A percentile compares a stretch with the other conserved stretches of the same genome.
Conservation (phyloP, 768 basidiomycete genomes). For the Phylloporus scabripes region DNA sequence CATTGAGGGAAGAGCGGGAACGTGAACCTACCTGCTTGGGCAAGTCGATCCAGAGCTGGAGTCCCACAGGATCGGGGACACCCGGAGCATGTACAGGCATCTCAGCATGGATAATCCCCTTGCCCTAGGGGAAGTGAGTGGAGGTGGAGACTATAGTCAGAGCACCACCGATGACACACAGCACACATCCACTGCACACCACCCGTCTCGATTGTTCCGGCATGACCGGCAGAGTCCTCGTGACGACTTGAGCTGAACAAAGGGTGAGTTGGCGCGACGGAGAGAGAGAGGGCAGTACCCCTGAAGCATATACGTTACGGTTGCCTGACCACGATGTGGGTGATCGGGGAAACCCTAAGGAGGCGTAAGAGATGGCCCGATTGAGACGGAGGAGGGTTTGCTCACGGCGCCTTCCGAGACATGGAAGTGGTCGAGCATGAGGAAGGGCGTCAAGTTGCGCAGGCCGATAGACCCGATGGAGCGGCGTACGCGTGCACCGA, state of each 20-base stretch:
- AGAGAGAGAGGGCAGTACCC: constrained; percentile 40
- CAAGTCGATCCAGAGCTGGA: constrained; percentile 86
- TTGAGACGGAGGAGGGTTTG: constrained; percentile 4
- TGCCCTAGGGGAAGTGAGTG: constrained; percentile 33
- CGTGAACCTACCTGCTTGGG: constrained; percentile 51
- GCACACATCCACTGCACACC: constrained; percentile 97
- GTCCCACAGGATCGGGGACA: constrained; percentile 66
- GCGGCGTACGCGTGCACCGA: constrained; percentile 75
- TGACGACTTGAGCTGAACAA: constrained; percentile 55
- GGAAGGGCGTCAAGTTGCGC: constrained; percentile 83
- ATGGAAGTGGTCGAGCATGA: constrained; percentile 85
- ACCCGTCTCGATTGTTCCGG: constrained; percentile 68
- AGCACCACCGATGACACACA: constrained; percentile 34
- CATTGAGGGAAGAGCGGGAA: neutral
- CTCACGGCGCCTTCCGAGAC: constrained; percentile 63
- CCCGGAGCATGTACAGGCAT: constrained; percentile 80
- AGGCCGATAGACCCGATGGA: constrained; percentile 75
- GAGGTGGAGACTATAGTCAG: neutral
- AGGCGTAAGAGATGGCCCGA: neutral
- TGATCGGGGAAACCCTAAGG: constrained; percentile 87
- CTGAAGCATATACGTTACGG: constrained; percentile 85
- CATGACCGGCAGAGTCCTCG: constrained; percentile 89
- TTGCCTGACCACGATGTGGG: constrained; percentile 86
- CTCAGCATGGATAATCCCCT: constrained; percentile 77
- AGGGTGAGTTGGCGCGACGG: neutral